Evolutionary conservation across 805 yeast genomes (phyloP).

Genomic region (Yarrowia sp.): DNA sequence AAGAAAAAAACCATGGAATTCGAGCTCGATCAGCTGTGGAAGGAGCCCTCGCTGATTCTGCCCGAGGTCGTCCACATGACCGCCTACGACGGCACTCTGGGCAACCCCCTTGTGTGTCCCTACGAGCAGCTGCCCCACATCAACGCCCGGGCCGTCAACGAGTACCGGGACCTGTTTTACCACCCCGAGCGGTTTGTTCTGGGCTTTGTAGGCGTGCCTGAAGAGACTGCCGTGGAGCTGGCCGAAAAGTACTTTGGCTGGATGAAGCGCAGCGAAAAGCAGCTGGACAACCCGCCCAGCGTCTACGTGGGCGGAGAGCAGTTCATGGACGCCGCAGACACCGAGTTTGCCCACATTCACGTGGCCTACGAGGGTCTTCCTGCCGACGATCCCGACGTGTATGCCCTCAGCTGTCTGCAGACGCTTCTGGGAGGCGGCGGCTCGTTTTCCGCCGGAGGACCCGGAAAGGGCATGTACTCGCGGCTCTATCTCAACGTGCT

Average conservation of each 20-base stretch:
- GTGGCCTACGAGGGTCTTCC: slow-evolving; percentile 89
- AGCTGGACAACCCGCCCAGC: slow-evolving; percentile 33
- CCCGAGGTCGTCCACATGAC: slow-evolving; percentile 91
- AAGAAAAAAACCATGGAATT: slow-evolving; percentile 76
- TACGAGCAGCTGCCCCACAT: slow-evolving; percentile 66
- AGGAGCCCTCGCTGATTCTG: slow-evolving; percentile 80
- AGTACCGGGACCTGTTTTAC: slow-evolving; percentile 70
- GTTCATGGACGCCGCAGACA: slow-evolving; percentile 57
- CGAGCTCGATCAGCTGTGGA: slow-evolving; percentile 82
- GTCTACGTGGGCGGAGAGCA: slow-evolving; percentile 46
- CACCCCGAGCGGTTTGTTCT: slow-evolving; percentile 83
- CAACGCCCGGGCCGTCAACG: slow-evolving; percentile 58
- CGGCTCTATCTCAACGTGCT: slow-evolving; percentile 89
- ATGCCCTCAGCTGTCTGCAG: slow-evolving; percentile 88
- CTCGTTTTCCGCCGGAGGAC: slow-evolving; percentile 98
- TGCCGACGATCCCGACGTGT: slow-evolving; percentile 81
- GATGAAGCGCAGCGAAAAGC: slow-evolving; percentile 53
- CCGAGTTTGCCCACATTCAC: slow-evolving; percentile 84
- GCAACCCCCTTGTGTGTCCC: slow-evolving; percentile 86
- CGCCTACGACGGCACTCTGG: slow-evolving; percentile 81
- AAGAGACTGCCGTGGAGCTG: slow-evolving; percentile 68
- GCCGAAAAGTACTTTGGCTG: slow-evolving; percentile 70
- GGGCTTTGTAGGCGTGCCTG: slow-evolving; percentile 85
- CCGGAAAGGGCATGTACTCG: slow-evolving; percentile 98
- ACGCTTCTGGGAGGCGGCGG: slow-evolving; percentile 96